Evolutionary conservation across 345 rosid genomes (phyloP).

Genomic region (Abelmoschus esculentus): DNA sequence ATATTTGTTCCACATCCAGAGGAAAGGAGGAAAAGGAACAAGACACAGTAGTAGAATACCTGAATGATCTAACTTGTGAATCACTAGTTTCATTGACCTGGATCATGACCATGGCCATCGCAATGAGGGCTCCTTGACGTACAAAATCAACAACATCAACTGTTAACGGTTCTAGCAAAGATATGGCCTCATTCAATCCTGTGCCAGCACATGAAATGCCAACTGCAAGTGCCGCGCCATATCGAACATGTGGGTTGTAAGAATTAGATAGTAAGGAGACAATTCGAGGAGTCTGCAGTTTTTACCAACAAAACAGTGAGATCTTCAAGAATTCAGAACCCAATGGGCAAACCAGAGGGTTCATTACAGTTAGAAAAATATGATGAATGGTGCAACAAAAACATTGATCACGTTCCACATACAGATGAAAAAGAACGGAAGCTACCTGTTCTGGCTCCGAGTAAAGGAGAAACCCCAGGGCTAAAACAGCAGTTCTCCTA

Average conservation of each 20-base stretch:
- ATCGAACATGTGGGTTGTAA: slow-evolving; percentile 97
- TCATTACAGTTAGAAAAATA: not conserved
- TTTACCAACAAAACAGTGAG: slow-evolving; percentile 13
- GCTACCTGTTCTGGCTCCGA: slow-evolving; percentile 96
- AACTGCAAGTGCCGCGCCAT: slow-evolving; percentile 98
- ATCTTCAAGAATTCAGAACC: not conserved
- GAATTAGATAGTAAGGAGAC: slow-evolving; percentile 89
- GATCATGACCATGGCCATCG: slow-evolving; percentile 99
- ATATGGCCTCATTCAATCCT: slow-evolving; percentile 95
- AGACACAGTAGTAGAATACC: slow-evolving; percentile 30
- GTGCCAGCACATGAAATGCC: slow-evolving; percentile 99
- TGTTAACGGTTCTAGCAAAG: slow-evolving; percentile 92
- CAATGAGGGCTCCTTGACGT: slow-evolving; percentile 99
- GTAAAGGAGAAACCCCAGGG: slow-evolving; percentile 96
- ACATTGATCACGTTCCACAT: not conserved
- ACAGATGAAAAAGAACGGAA: not conserved
- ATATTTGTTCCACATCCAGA: not conserved
- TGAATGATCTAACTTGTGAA: slow-evolving; percentile 94
- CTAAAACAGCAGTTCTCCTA: slow-evolving; percentile 84
- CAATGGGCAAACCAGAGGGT: not conserved
- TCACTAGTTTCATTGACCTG: slow-evolving; percentile 94
- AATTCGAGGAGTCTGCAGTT: slow-evolving; percentile 87
- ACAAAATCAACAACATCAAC: slow-evolving; percentile 99
- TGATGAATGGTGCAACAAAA: not conserved
- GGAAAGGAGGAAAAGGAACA: not conserved